phyloP scores from a whole-genome alignment of 306 rosid genomes.

The Pachyrhizus erosus region DNA sequence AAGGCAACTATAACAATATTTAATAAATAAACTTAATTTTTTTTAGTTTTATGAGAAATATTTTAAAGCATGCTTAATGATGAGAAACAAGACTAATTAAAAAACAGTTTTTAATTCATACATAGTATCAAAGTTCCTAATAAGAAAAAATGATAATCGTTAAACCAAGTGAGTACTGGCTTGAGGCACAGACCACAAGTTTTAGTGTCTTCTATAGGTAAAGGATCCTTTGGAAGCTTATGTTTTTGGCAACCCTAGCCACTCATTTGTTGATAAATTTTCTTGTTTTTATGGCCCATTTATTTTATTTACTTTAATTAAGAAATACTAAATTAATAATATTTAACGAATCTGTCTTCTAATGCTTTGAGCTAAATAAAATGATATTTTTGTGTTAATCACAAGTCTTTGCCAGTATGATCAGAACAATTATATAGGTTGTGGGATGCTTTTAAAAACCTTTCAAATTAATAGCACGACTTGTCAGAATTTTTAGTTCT shows the following conservation, averaged over 20 bases:
- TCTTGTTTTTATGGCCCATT: background rate
- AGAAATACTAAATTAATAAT: background rate
- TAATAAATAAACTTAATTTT: too few species aligned
- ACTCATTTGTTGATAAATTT: background rate
- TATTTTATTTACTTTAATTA: background rate
- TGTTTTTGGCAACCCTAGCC: background rate
- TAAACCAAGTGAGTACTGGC: background rate
- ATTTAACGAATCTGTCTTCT: background rate
- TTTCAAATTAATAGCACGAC: background rate
- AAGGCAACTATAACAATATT: background rate
- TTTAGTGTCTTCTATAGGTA: background rate
- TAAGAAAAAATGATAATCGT: background rate
- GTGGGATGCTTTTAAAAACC: background rate
- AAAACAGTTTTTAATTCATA: background rate
- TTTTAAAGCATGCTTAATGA: background rate
- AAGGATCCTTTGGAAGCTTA: background rate
- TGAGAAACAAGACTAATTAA: background rate
- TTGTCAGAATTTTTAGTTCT: background rate
- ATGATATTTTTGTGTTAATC: background rate
- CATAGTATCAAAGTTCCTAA: background rate
- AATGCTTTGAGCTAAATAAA: background rate
- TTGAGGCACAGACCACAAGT: background rate
- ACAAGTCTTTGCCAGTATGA: background rate
- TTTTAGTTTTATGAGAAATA: background rate
- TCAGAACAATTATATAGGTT: background rate